phyloP scores from a whole-genome alignment of 2,329 filamentous ascomycete genomes.

The Penicillium sp. region DNA sequence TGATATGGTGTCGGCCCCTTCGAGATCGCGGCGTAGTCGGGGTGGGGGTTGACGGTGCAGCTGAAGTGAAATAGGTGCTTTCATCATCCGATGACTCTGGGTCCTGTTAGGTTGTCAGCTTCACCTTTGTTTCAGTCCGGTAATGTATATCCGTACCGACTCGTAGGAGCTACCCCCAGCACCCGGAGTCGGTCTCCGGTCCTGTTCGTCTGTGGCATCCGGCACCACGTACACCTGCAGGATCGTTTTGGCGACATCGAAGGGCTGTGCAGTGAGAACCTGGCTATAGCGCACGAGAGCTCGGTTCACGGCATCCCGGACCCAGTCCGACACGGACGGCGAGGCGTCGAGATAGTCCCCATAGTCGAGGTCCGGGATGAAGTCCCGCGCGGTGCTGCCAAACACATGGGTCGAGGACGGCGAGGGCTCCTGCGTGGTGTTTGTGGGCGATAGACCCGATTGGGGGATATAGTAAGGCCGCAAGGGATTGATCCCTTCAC shows the following conservation, averaged over 20 bases:
- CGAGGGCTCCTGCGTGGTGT: slow-evolving; percentile 28
- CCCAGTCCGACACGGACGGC: slow-evolving; percentile 70
- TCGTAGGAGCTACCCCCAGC: slow-evolving; percentile 32
- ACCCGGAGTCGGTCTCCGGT: slow-evolving; percentile 26
- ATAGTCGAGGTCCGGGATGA: slow-evolving; percentile 89
- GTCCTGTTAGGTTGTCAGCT: slow-evolving; percentile 26
- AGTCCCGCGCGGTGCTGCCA: slow-evolving; percentile 70
- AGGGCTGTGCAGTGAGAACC: slow-evolving; percentile 86
- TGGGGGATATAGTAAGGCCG: slow-evolving; percentile 64
- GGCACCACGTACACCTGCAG: slow-evolving; percentile 68
- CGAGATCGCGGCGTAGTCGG: slow-evolving; percentile 42
- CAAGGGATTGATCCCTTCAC: slow-evolving; percentile 58
- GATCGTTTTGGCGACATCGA: slow-evolving; percentile 93
- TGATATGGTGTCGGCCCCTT: slow-evolving; percentile 41
- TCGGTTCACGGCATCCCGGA: slow-evolving; percentile 76
- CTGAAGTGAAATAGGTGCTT: slow-evolving; percentile 78
- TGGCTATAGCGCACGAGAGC: slow-evolving; percentile 89
- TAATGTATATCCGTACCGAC: slow-evolving; percentile 25
- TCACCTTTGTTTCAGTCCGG: background rate
- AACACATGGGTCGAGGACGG: slow-evolving; percentile 51
- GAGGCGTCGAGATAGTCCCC: slow-evolving; percentile 79
- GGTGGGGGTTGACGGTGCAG: slow-evolving; percentile 43
- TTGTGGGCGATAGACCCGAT: slow-evolving; percentile 55
- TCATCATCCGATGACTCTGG: slow-evolving; percentile 66
- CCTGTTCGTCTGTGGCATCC: slow-evolving; percentile 34